Evolutionary conservation across 169 alveolate genomes (phyloP).

Genomic region (Hepatocystis sp.): DNA sequence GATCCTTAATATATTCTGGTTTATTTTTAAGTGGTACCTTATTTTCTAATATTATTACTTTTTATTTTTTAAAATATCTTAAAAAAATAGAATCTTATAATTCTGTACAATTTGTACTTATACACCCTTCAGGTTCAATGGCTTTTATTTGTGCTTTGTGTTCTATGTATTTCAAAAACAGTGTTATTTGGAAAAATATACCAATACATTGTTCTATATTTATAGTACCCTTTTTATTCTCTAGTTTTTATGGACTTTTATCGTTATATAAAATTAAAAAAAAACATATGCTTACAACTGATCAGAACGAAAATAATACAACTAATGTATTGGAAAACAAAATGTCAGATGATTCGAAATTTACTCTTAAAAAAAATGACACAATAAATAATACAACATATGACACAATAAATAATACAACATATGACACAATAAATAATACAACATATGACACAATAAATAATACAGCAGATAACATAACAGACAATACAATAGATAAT

Average conservation of each 20-base stretch:
- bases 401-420: no score
- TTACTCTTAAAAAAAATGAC: no score
- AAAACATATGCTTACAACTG: no score
- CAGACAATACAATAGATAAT: no score
- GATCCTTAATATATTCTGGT: slow-evolving; percentile 30
- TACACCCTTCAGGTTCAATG: slow-evolving; percentile 75
- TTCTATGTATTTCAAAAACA: slow-evolving; percentile 59
- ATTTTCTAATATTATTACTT: slow-evolving; percentile 28
- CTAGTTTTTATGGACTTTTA: slow-evolving; percentile 47
- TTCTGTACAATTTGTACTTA: slow-evolving; percentile 25
- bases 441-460: no score
- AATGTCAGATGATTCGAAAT: no score
- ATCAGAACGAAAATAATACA: no score
- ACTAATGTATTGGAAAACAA: no score
- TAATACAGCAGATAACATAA: no score
- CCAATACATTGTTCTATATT: slow-evolving; percentile 55
- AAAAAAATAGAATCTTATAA: slow-evolving; percentile 34
- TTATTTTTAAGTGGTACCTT: slow-evolving; percentile 52
- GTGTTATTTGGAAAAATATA: slow-evolving; percentile 52
- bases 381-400: no score
- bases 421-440: no score
- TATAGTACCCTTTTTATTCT: slow-evolving; percentile 45
- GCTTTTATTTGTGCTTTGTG: slow-evolving; percentile 68
- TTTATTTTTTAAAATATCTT: slow-evolving; percentile 17
- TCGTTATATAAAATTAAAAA: slow-evolving; percentile 48